Conservation (phyloP, 805 yeast genomes). For the Nakazawaea populi region DNA sequence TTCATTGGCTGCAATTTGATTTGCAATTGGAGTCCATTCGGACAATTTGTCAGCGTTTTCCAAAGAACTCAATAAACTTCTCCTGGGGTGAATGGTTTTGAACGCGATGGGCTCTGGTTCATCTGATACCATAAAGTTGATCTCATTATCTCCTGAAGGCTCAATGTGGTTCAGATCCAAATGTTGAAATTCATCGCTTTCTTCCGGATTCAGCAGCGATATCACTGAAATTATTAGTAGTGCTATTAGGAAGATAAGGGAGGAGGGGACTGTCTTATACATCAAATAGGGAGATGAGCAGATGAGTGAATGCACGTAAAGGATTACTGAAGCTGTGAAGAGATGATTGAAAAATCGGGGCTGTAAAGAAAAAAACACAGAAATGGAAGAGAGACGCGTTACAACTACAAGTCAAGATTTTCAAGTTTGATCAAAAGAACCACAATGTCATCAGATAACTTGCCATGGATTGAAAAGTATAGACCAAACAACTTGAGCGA, state of each 20-base stretch:
- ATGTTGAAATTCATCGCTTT: neutral
- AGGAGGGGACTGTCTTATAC: neutral
- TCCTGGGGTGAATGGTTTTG: neutral
- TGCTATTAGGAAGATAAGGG: neutral
- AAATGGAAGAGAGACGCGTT: neutral
- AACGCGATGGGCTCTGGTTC: neutral
- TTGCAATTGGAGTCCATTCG: constrained; percentile 19
- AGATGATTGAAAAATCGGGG: too few species aligned
- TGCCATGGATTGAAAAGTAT: constrained; percentile 95
- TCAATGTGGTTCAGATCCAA: too few species aligned
- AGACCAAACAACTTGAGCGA: constrained; percentile 83
- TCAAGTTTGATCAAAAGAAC: neutral
- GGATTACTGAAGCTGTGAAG: too few species aligned
- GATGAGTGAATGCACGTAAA: too few species aligned
- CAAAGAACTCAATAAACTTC: constrained; percentile 6
- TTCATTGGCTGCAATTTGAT: constrained; percentile 27
- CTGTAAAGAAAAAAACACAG: too few species aligned
- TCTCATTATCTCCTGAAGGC: neutral
- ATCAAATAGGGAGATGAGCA: neutral
- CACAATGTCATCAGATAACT: constrained; percentile 29
- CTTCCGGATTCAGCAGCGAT: neutral
- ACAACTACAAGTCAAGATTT: too few species aligned
- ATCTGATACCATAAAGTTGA: neutral
- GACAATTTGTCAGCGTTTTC: constrained; percentile 8
- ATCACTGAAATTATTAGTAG: constrained; percentile 2